Conservation (phyloP, 2,329 filamentous ascomycete species). For the Neurospora sp. region DNA sequence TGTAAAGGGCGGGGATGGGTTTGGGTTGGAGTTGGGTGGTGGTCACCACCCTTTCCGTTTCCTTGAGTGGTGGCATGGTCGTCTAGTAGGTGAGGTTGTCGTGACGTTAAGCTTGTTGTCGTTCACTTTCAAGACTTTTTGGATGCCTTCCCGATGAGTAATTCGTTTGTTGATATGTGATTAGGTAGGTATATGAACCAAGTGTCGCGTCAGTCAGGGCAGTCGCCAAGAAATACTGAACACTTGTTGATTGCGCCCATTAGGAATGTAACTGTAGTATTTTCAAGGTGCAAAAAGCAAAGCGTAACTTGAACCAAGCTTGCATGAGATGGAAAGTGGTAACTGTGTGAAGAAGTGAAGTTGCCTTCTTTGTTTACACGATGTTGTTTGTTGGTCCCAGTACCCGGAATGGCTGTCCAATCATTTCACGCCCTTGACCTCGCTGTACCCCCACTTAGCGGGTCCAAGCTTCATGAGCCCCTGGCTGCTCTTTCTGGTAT, state of each 20-base stretch:
- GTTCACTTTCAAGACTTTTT: neutral
- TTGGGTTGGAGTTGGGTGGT: slow-evolving; percentile 34
- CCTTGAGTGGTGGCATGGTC: neutral
- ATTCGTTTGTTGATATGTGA: neutral
- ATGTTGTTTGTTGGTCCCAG: neutral
- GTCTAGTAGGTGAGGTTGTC: neutral
- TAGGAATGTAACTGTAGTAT: neutral
- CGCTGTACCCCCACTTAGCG: neutral
- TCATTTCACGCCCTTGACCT: neutral
- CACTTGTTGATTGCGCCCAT: neutral
- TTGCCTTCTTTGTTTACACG: neutral
- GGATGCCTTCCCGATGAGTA: neutral
- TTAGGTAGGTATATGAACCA: neutral
- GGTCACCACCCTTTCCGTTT: neutral
- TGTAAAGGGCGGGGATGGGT: slow-evolving; percentile 80
- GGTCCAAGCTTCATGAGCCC: neutral
- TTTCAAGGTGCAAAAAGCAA: neutral
- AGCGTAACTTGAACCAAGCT: neutral
- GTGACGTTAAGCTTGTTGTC: neutral
- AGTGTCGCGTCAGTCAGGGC: neutral
- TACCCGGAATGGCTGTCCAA: neutral
- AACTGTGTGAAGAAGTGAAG: neutral
- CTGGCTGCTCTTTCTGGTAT: neutral
- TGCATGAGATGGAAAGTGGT: neutral
- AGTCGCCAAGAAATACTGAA: neutral